A percentile compares a stretch with the other conserved stretches of the same genome.
Evolutionary conservation across 2,329 filamentous ascomycete genomes (phyloP).

Genomic region (Monilinia fructicola): DNA sequence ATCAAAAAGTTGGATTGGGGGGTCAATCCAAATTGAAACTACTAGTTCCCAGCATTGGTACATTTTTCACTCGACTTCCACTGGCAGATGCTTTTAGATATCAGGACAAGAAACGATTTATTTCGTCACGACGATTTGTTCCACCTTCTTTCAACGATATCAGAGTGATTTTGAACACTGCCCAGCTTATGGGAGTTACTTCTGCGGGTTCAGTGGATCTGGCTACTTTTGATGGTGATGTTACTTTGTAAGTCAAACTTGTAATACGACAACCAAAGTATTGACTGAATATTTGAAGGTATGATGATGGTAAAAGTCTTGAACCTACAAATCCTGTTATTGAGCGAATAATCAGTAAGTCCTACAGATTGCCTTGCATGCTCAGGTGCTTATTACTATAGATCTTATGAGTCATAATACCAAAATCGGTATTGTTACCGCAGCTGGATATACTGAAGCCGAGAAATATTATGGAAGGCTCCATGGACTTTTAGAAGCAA

Average conservation of each 20-base stretch:
- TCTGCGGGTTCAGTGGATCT: constrained; percentile 71
- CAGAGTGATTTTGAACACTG: constrained; percentile 87
- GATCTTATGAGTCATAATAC: constrained; percentile 75
- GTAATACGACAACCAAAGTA: constrained; percentile 42
- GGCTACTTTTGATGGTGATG: constrained; percentile 95
- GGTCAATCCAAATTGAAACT: constrained; percentile 88
- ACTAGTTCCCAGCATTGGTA: constrained; percentile 86
- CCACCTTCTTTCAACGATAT: constrained; percentile 97
- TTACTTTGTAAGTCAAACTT: constrained; percentile 65
- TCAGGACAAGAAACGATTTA: constrained; percentile 82
- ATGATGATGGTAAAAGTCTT: constrained; percentile 83
- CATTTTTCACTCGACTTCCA: constrained; percentile 85
- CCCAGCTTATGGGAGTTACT: constrained; percentile 89
- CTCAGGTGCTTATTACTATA: constrained; percentile 43
- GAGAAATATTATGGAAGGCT: constrained; percentile 84
- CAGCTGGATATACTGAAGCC: constrained; percentile 89
- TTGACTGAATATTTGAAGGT: constrained; percentile 35
- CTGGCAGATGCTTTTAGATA: constrained; percentile 89
- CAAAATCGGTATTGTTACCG: constrained; percentile 92
- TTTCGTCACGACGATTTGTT: constrained; percentile 88
- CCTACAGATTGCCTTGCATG: constrained; percentile 13
- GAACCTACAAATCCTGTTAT: constrained; percentile 77
- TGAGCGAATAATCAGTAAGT: constrained; percentile 53
- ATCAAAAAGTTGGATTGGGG: constrained; percentile 63
- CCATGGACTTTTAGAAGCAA: constrained; percentile 79